Conservation (phyloP, 768 basidiomycete genomes). For the Pleurotus ostreatus region DNA sequence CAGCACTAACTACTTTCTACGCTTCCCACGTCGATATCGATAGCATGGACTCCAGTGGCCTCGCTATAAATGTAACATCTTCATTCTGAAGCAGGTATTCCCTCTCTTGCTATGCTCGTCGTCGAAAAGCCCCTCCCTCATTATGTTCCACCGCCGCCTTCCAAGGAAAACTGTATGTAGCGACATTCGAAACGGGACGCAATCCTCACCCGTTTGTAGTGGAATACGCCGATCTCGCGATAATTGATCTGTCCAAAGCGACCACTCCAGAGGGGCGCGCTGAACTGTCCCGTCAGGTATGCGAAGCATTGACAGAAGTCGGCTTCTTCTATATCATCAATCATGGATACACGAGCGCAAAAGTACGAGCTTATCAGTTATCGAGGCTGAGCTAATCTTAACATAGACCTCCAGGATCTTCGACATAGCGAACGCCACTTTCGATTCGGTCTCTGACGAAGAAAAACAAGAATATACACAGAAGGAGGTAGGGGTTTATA, state of each 20-base stretch:
- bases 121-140: not conserved
- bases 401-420: conserved; percentile 39
- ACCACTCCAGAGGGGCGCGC: conserved; percentile 31
- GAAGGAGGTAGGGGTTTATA: conserved; percentile 40
- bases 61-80: too few species aligned
- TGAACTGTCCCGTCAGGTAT: conserved; percentile 33
- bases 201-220: conserved; percentile 12
- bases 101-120: not conserved
- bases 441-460: conserved; percentile 32
- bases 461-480: conserved; percentile 39
- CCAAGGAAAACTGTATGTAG: conserved; percentile 1
- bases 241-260: conserved; percentile 46
- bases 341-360: conserved; percentile 39
- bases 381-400: not conserved
- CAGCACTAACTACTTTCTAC: too few species aligned
- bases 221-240: conserved; percentile 44
- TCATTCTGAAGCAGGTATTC: too few species aligned
- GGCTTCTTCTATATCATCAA: conserved; percentile 49
- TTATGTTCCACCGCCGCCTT: not conserved
- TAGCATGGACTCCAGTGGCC: too few species aligned
- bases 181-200: too few species aligned
- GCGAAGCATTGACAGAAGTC: conserved; percentile 37
- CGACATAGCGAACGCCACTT: conserved; percentile 43
- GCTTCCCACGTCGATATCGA: too few species aligned
- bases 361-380: conserved; percentile 23